Evolutionary conservation across 2,329 filamentous ascomycete species (phyloP), one percentile per base, ranked within the genome.

Genomic region (Diaporthe velutina): DNA sequence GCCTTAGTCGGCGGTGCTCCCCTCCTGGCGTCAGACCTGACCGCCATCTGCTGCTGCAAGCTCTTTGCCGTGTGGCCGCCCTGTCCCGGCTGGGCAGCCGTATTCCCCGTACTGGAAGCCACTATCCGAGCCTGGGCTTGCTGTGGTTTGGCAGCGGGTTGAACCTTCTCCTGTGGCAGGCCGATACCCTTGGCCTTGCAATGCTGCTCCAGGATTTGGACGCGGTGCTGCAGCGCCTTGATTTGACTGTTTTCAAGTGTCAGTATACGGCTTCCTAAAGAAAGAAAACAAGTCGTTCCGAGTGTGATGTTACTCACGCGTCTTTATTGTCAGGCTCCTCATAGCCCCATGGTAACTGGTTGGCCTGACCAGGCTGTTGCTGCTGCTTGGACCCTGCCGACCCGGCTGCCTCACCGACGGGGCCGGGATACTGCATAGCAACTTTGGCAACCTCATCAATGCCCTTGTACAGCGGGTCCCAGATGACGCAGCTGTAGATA

Each of bases 401-500:
- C 22, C 38, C 54, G 7, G 52, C 22, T 12, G 52, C 4, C 19
- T 55, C 52, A 2, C 67, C 52, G 3, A 70, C 52, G 3, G 67
- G 67, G 4, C 52, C 52, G 0, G 50, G 38, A 25, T 70, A 70
- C 52, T 57, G 50, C 52, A 45, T 48, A 3, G 67, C 67, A 12
- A 70, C 40, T 25, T 58, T 57, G 19, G 66, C 67, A 12, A 58
- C 67, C 38, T 70, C 67, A 25, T n/a, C 52, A 7, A 58, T 55
- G 9, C 52, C 38, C 67, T 70, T 58, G 52, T 70, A 70, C 12
- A 70, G 17, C 15, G 52, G 67, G 28, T 58, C 67, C 38, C 67
- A 70, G 6, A 70, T 70, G 19, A 70, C 67, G 38, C 67, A 70
- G 50, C 67, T 70, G 67, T 70, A 70, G 12, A 70, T 57, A 17